Evolutionary conservation across 139 green algal genomes (phyloP).

Genomic region (Astrephomene gubernaculifera): DNA sequence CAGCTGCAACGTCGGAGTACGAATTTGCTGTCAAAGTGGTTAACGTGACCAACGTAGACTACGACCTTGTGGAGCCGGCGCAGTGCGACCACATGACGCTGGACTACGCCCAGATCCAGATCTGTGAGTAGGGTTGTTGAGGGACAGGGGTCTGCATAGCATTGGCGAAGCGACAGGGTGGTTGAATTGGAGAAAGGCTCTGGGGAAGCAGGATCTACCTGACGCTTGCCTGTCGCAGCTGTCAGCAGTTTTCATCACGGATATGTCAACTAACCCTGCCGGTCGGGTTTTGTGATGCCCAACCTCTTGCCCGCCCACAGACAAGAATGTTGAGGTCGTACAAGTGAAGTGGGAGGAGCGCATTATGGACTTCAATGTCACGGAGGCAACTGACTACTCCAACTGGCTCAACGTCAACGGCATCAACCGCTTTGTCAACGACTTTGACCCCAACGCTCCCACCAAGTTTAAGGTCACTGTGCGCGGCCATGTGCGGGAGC

Average conservation of each 20-base stretch:
- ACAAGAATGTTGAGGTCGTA: conserved; percentile 48
- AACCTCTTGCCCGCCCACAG: no score
- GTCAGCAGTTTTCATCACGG: neutral
- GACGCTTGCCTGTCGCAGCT: no score
- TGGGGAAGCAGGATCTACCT: no score
- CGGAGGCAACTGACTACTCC: conserved; percentile 32
- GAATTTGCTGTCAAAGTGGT: conserved; percentile 45
- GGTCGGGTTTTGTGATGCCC: neutral
- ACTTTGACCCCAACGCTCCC: conserved; percentile 42
- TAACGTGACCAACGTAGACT: conserved; percentile 7
- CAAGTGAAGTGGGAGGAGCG: conserved; percentile 47
- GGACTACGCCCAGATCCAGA: conserved; percentile 50
- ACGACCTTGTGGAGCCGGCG: conserved; percentile 24
- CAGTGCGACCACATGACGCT: conserved; percentile 55
- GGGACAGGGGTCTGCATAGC: no score
- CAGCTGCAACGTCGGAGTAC: neutral
- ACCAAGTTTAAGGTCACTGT: conserved; percentile 25
- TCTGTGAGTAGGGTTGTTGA: conserved; percentile 56
- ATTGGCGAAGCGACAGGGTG: no score
- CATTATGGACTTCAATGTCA: conserved; percentile 56
- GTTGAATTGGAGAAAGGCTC: no score
- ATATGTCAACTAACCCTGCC: no score
- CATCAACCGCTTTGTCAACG: conserved; percentile 55
- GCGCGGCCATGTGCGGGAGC: conserved; percentile 49
- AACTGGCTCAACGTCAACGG: conserved; percentile 60